Base-by-base conservation (phyloP, 495 filamentous ascomycete genomes). In the Sporormia fimetaria region DNA sequence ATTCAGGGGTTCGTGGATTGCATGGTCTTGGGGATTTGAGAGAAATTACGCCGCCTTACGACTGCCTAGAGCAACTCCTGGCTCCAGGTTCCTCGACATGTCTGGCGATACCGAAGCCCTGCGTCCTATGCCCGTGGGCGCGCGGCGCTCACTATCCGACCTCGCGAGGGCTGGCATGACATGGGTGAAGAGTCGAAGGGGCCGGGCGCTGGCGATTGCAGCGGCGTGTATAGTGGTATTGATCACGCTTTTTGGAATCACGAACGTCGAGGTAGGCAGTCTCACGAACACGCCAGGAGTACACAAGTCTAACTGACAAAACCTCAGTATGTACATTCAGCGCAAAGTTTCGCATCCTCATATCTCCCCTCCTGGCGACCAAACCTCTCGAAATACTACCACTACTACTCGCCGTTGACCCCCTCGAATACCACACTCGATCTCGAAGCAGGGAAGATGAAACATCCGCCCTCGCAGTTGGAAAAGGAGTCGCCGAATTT, bases 401-500 rank as follows among this genome's bases (percentile, higher is more conserved):
- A 3, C 34, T 39, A 4, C 35, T 43, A 18, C 11, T 44, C 47
- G 21, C 37, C 46, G 2, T 39, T 55, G n/a, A 42, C 30, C 26
- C 46, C 51, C 6, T 50, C 51, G 16, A 44, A 51, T 20, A 37
- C 37, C 1, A 55, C 47, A 20, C 44, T 45, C 14, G 45, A 54
- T 22, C 32, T 54, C 14, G 51, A 54, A 30, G 46, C 40, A 30
- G 44, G 44, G 6, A 40, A 33, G 4, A 27, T 41, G 20, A 44
- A 42, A 6, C 30, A 36, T 21, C 44, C 47, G 9, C 64, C 65
- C 6, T 36, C 50, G 21, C 60, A 60, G 24, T 47, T 66, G 6
- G 55, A 60, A 33, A 73, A 70, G 42, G 57, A 53, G n/a, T 69
- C 62, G 28, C 66, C 69, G 0, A 65, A 65, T n/a, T 73, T 81